These are phyloP conservation scores for Cladosporium austrohemisphaericum DNA, from an alignment of 2,329 filamentous ascomycete genomes.

Conservation along the genomic window DNA sequence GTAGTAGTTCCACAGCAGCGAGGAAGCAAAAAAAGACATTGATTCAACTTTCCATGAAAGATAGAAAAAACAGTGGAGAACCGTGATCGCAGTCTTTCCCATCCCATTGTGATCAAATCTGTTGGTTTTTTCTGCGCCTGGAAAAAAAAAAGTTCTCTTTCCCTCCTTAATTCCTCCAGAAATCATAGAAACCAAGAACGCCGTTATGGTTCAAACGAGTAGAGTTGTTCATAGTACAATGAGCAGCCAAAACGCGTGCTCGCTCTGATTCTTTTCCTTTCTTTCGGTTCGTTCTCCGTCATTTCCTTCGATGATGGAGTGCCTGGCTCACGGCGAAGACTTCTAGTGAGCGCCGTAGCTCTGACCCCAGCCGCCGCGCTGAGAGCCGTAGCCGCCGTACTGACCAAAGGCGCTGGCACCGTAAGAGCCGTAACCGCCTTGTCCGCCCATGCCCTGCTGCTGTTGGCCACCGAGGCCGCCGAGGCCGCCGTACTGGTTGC, in stretches of 20 bases:
- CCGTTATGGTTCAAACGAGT: conserved; percentile 7
- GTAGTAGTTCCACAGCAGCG: no score
- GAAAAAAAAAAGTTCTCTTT: no score
- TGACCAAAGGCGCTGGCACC: conserved; percentile 41
- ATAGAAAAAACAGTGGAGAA: no score
- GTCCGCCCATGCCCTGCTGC: conserved; percentile 39
- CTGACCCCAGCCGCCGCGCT: conserved; percentile 30
- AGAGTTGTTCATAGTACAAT: conserved; percentile 13
- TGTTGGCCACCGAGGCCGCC: conserved; percentile 48
- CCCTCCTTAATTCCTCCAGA: not conserved
- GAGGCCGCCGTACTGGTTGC: conserved; percentile 50
- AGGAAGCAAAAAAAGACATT: no score
- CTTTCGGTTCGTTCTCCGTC: not conserved
- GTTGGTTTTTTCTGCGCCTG: no score
- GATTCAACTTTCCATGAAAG: no score
- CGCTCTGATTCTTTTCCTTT: not conserved
- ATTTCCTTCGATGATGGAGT: not conserved
- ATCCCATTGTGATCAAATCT: no score
- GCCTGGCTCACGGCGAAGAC: not conserved
- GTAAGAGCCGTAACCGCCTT: conserved; percentile 41
- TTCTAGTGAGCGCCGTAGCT: conserved; percentile 28
- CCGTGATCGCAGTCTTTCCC: no score
- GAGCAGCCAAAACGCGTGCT: conserved; percentile 4
- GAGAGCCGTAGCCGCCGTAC: conserved; percentile 33
- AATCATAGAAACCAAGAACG: no score